phyloP scores from a whole-genome alignment of 768 basidiomycete genomes.

The Pleurotus salmoneostramineus region DNA sequence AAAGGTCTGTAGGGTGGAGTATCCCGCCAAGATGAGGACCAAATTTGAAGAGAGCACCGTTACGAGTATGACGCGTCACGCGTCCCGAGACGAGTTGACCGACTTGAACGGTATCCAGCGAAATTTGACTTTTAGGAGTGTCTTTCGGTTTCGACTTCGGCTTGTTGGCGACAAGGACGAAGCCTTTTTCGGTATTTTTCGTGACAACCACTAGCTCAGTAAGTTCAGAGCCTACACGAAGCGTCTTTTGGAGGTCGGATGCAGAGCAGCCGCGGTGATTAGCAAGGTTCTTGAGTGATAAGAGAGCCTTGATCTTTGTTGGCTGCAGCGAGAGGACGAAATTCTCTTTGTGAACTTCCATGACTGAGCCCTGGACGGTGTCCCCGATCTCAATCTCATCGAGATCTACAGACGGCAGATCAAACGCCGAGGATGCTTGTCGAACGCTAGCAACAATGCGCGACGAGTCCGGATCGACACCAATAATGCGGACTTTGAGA shows the following conservation, averaged over 20 bases:
- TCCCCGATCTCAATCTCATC: slow-evolving; percentile 76
- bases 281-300: slow-evolving; percentile 87
- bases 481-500: slow-evolving; percentile 77
- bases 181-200: slow-evolving; percentile 78
- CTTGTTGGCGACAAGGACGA: slow-evolving; percentile 80
- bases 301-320: slow-evolving; percentile 66
- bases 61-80: slow-evolving; percentile 68
- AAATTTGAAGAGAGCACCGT: slow-evolving; percentile 78
- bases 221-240: slow-evolving; percentile 69
- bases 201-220: slow-evolving; percentile 85
- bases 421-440: slow-evolving; percentile 58
- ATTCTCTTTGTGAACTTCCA: slow-evolving; percentile 85
- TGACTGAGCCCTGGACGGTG: slow-evolving; percentile 63
- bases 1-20: slow-evolving; percentile 76
- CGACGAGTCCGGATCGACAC: slow-evolving; percentile 49
- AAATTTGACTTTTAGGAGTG: slow-evolving; percentile 46
- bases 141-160: slow-evolving; percentile 49
- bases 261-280: slow-evolving; percentile 68
- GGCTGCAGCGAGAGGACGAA: slow-evolving; percentile 70
- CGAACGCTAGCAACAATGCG: slow-evolving; percentile 85
- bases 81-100: slow-evolving; percentile 81
- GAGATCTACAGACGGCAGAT: slow-evolving; percentile 54
- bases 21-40: slow-evolving; percentile 67
- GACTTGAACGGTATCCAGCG: slow-evolving; percentile 60
- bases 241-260: slow-evolving; percentile 54